phyloP scores from a whole-genome alignment of 2,329 filamentous ascomycete genomes.

The Setomelanomma holmii region DNA sequence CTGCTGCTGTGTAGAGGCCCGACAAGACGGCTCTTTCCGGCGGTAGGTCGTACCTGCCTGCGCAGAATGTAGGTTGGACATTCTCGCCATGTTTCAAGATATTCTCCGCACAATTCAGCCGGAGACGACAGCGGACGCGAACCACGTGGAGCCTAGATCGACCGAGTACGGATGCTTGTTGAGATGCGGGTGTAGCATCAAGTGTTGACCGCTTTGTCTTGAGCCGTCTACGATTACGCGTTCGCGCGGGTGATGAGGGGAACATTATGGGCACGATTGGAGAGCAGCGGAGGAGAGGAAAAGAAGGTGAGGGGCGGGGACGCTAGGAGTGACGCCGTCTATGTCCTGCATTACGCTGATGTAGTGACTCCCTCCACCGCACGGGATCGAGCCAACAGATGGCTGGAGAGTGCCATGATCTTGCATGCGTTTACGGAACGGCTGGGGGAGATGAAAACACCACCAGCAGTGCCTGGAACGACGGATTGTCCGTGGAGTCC shows the following conservation, averaged over 20 bases:
- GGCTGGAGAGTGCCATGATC: conserved; percentile 16
- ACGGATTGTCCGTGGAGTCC: too few species aligned
- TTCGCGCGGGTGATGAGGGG: conserved; percentile 17
- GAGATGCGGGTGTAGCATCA: conserved; percentile 19
- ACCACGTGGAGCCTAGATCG: background rate
- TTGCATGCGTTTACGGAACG: conserved; percentile 11
- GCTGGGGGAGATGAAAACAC: background rate
- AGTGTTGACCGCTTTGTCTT: conserved; percentile 11
- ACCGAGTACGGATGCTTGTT: conserved; percentile 12
- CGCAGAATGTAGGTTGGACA: background rate
- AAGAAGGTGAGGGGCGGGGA: conserved; percentile 27
- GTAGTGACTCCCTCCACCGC: conserved; percentile 6
- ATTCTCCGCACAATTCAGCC: background rate
- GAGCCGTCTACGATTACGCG: conserved; percentile 20
- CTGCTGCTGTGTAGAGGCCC: background rate
- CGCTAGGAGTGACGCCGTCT: conserved; percentile 14
- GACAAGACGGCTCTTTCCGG: background rate
- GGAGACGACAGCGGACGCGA: background rate
- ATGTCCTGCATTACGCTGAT: conserved; percentile 19
- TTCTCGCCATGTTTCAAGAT: background rate
- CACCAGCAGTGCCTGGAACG: background rate
- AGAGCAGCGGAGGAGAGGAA: conserved; percentile 2
- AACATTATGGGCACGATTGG: conserved; percentile 8
- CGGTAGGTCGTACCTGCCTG: background rate
- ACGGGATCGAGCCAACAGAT: conserved; percentile 7